Percentiles rank a stretch among this genome's conserved stretches.
phyloP scores from a whole-genome alignment of 169 alveolate species.

The Prorocentrum cordatum region DNA sequence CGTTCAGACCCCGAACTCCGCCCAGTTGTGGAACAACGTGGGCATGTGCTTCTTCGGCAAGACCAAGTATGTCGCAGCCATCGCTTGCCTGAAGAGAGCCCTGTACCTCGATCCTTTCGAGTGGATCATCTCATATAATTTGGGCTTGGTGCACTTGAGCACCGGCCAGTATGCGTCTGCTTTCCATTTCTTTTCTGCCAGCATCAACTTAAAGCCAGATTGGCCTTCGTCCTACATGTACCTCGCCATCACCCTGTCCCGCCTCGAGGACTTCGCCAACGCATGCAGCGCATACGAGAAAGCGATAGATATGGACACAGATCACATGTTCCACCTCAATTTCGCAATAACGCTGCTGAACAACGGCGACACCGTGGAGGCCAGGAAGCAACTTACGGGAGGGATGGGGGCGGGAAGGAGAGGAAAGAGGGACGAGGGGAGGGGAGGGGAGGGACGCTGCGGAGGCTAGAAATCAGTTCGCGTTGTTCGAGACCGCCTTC shows the following conservation, averaged over 20 bases:
- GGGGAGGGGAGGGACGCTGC: no score
- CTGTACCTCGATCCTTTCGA: slow-evolving; percentile 84
- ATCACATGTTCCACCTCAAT: no score
- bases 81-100: slow-evolving; percentile 84
- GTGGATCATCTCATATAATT: slow-evolving; percentile 82
- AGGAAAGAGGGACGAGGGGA: no score
- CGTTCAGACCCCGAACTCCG: slow-evolving; percentile 80
- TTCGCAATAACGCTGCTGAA: slow-evolving; percentile 79
- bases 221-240: slow-evolving; percentile 79
- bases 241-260: slow-evolving; percentile 71
- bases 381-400: no score
- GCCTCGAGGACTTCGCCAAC: slow-evolving; percentile 82
- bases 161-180: slow-evolving; percentile 84
- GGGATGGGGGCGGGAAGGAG: no score
- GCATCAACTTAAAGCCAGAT: slow-evolving; percentile 82
- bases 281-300: slow-evolving; percentile 82
- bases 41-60: slow-evolving; percentile 86
- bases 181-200: slow-evolving; percentile 82
- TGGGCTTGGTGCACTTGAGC: slow-evolving; percentile 79
- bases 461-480: no score
- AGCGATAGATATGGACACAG: no score
- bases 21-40: slow-evolving; percentile 85
- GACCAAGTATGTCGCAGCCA: slow-evolving; percentile 81
- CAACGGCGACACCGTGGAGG: slow-evolving; percentile 76
- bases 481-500: no score